Conservation (phyloP, 129 eudicot genomes). For the Apium graveolens region DNA sequence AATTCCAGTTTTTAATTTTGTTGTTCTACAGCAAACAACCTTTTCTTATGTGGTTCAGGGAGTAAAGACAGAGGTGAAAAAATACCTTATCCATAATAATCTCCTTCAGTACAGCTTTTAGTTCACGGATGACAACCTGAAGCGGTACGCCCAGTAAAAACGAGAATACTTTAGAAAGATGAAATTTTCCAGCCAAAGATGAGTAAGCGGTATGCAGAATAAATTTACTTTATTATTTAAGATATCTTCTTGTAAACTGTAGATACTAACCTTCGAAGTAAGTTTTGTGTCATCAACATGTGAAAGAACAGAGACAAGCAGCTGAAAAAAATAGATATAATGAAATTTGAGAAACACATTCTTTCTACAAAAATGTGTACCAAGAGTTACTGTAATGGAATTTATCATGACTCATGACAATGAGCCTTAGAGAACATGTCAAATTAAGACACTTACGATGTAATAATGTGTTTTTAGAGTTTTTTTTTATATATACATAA, state of each 20-base stretch:
- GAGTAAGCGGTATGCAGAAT: not conserved
- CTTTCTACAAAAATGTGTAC: not conserved
- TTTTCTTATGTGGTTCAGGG: not conserved
- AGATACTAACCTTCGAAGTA: conserved; percentile 52
- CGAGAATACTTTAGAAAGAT: not conserved
- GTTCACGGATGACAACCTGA: conserved; percentile 72
- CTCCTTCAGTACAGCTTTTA: conserved; percentile 54
- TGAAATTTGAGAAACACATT: not conserved
- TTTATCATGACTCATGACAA: not conserved
- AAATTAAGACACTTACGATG: not conserved
- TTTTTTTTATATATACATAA: not conserved
- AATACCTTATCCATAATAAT: conserved; percentile 72
- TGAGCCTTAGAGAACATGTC: not conserved
- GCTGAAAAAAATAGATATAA: conserved; percentile 28
- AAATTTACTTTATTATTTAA: not conserved
- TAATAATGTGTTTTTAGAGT: not conserved
- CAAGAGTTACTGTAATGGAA: not conserved
- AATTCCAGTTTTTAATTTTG: not conserved
- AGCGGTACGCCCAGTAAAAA: not conserved
- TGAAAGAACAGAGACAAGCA: conserved; percentile 67
- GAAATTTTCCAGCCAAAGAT: not conserved
- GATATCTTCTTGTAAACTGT: not conserved
- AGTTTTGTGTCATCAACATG: conserved; percentile 93
- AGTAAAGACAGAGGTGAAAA: not conserved
- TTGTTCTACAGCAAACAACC: no score